Percentiles rank a stretch among this genome's conserved stretches.
Conservation (phyloP, 169 alveolate species). For the Pseudocohnilembus persalinus region DNA sequence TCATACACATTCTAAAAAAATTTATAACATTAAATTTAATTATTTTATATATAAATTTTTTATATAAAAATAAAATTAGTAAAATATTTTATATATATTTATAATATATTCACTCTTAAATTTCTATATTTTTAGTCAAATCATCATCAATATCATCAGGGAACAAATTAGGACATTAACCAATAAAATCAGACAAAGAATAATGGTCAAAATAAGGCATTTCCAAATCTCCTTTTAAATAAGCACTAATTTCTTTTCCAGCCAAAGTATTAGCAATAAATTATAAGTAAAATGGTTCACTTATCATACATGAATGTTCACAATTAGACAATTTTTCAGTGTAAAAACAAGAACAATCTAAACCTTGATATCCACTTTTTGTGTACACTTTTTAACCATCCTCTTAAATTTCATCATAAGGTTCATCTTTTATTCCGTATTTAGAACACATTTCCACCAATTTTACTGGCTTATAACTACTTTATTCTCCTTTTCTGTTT, state of each 20-base stretch:
- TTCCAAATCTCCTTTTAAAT: background rate
- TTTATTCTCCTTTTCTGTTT: background rate
- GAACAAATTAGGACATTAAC: background rate
- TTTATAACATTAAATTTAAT: no score
- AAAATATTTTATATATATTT: no score
- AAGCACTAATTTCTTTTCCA: background rate
- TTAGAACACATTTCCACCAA: background rate
- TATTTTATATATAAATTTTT: no score
- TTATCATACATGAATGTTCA: background rate
- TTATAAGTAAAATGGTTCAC: background rate
- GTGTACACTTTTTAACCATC: background rate
- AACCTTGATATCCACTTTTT: background rate
- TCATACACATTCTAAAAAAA: no score
- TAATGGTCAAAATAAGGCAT: background rate
- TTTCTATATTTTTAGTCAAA: background rate
- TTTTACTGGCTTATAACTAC: background rate
- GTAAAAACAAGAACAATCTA: background rate
- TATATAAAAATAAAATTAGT: no score
- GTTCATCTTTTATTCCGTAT: background rate
- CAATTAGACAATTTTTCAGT: background rate
- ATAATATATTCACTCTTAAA: background rate
- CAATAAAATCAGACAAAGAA: background rate
- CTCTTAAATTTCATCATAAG: background rate
- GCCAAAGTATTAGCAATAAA: background rate
- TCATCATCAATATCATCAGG: background rate